These are phyloP conservation scores for Aspergillus thermomutatus DNA, from an alignment of 2,329 filamentous ascomycete genomes.

Conservation along the genomic window DNA sequence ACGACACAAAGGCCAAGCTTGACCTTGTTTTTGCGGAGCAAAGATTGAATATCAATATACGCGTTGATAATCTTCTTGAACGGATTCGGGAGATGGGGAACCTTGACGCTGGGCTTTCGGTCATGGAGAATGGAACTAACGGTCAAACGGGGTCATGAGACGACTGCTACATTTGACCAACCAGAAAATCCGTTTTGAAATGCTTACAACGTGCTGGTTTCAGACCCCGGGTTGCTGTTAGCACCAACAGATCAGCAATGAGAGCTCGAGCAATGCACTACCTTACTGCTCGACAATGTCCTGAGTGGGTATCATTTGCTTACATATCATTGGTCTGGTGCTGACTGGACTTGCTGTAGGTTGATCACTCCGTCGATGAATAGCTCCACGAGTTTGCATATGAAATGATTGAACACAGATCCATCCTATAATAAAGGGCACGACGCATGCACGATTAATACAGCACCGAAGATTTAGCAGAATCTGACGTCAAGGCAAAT, in stretches of 20 bases:
- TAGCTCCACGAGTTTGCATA: not conserved
- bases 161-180: not conserved
- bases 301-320: too few relatives aligned
- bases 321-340: not conserved
- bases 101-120: slow-evolving; percentile 14
- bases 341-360: not conserved
- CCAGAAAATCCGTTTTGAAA: not conserved
- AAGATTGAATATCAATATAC: slow-evolving; percentile 29
- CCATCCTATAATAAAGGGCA: not conserved
- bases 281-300: not conserved
- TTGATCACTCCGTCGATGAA: not conserved
- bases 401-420: not conserved
- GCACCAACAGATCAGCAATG: not conserved
- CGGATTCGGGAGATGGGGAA: slow-evolving; percentile 29
- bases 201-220: not conserved
- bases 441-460: not conserved
- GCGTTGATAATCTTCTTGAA: slow-evolving; percentile 32
- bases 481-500: not conserved
- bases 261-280: not conserved
- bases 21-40: slow-evolving; percentile 37
- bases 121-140: slow-evolving; percentile 11
- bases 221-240: not conserved
- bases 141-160: not conserved
- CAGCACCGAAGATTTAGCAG: not conserved
- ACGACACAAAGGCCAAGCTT: slow-evolving; percentile 34